Conservation (phyloP, 495 filamentous ascomycete genomes). For the Xylaria nigripes region DNA sequence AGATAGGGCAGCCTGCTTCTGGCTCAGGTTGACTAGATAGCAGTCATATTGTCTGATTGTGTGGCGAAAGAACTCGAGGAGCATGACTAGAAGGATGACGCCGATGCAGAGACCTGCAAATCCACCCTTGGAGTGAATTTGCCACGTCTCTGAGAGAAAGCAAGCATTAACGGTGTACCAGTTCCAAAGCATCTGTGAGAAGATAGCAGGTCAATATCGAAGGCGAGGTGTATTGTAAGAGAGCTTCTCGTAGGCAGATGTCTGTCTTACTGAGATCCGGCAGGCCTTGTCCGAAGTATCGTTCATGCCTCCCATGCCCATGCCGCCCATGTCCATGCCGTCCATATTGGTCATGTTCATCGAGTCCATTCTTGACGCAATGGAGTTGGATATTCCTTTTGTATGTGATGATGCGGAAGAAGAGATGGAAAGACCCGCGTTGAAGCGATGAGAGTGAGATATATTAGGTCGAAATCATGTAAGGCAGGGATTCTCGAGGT, state of each 20-base stretch:
- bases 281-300: not conserved
- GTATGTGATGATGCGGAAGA: no score
- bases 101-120: conserved; percentile 69
- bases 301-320: not conserved
- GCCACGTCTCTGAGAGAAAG: conserved; percentile 61
- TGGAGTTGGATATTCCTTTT: no score
- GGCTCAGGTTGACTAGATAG: conserved; percentile 43
- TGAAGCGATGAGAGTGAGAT: no score
- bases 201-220: not conserved
- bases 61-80: conserved; percentile 57
- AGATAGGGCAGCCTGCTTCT: conserved; percentile 6
- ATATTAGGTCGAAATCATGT: no score
- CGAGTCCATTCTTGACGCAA: no score
- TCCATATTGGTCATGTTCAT: not conserved
- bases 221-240: not conserved
- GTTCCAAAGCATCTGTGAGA: conserved; percentile 64
- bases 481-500: no score
- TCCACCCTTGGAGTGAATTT: conserved; percentile 49
- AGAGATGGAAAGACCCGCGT: no score
- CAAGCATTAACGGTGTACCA: conserved; percentile 65
- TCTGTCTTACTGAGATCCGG: not conserved
- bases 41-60: conserved; percentile 52
- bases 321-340: not conserved
- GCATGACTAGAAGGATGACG: conserved; percentile 52
- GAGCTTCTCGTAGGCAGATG: not conserved